Evolutionary conservation across 2,329 filamentous ascomycete species (phyloP).

Genomic region (Nectriaceae sp.): DNA sequence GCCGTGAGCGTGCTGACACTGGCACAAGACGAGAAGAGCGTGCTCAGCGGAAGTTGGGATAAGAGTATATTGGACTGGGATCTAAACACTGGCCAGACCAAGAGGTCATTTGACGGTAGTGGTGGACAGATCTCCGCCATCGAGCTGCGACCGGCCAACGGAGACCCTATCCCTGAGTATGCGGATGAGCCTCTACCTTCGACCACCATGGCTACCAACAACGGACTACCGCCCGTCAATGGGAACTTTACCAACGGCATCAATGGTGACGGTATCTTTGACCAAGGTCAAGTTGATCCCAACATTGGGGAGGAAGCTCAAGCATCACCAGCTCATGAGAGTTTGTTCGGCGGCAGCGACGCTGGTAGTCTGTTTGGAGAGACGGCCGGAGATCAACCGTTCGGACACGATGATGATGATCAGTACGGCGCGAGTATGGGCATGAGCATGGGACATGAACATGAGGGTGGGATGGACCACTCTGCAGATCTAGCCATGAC

Average conservation of each 20-base stretch:
- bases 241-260: slow-evolving; percentile 39
- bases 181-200: slow-evolving; percentile 60
- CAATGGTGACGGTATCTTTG: slow-evolving; percentile 15
- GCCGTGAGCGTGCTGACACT: slow-evolving; percentile 87
- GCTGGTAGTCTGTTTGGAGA: slow-evolving; percentile 89
- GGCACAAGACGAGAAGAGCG: slow-evolving; percentile 79
- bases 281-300: slow-evolving; percentile 19
- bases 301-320: slow-evolving; percentile 50
- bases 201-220: slow-evolving; percentile 78
- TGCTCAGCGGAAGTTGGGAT: slow-evolving; percentile 95
- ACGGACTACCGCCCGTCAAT: slow-evolving; percentile 60
- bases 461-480: slow-evolving; percentile 44
- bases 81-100: slow-evolving; percentile 78
- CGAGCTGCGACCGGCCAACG: slow-evolving; percentile 78
- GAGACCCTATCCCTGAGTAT: slow-evolving; percentile 73
- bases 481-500: slow-evolving; percentile 47
- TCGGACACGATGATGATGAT: slow-evolving; percentile 82
- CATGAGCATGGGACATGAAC: slow-evolving; percentile 42
- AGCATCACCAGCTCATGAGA: slow-evolving; percentile 72
- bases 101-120: slow-evolving; percentile 74
- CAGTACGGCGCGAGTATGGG: slow-evolving; percentile 72
- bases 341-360: slow-evolving; percentile 79
- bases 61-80: slow-evolving; percentile 96
- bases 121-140: slow-evolving; percentile 86
- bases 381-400: slow-evolving; percentile 59